phyloP scores from a whole-genome alignment of 1,139 yeast genomes.

The Hanseniaspora uvarum region DNA sequence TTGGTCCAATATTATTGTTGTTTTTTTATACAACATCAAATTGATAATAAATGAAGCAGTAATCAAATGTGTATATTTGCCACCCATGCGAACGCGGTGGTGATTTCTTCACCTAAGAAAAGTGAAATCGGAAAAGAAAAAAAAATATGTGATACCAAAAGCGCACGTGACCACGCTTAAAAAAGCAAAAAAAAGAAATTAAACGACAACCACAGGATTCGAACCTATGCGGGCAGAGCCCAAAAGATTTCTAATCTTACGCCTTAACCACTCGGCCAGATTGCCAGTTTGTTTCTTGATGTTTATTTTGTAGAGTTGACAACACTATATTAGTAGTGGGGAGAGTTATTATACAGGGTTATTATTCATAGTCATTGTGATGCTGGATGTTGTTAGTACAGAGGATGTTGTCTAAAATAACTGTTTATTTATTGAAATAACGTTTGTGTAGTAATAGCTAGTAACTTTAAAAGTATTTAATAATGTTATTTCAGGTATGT shows the following conservation, averaged over 20 bases:
- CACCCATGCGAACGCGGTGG: slow-evolving; percentile 4
- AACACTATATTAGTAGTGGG: no score
- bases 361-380: no score
- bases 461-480: no score
- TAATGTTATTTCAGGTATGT: no score
- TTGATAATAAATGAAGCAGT: no score
- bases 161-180: not conserved
- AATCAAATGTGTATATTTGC: slow-evolving; percentile 15
- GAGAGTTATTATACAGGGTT: no score
- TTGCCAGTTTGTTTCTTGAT: slow-evolving; percentile 17
- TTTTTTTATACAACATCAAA: no score
- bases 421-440: no score
- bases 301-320: no score
- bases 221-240: slow-evolving; percentile 19
- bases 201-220: slow-evolving; percentile 18
- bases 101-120: not conserved
- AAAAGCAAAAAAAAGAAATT: slow-evolving; percentile 10
- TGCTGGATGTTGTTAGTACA: no score
- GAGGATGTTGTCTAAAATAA: no score
- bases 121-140: not conserved
- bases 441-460: no score
- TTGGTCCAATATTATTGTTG: not conserved
- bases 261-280: slow-evolving; percentile 19
- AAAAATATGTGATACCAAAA: not conserved
- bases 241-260: slow-evolving; percentile 18